These are phyloP conservation scores for Russula sp. DNA, from an alignment of 768 basidiomycete genomes.

Conservation along the genomic window DNA sequence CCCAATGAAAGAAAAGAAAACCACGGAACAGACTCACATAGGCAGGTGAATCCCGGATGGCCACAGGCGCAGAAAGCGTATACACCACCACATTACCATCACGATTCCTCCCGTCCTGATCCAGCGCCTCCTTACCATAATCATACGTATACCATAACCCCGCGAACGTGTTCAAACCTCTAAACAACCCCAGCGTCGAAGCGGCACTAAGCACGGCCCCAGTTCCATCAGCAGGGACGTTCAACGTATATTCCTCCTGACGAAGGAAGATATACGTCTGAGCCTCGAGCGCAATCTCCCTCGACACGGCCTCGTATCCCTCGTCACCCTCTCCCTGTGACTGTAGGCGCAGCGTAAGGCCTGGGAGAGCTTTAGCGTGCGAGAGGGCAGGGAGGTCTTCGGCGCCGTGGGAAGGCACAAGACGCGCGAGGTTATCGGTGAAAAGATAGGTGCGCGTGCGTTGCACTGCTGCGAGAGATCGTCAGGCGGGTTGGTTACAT, in stretches of 20 bases:
- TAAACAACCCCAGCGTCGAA: constrained; percentile 48
- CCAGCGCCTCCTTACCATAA: neutral
- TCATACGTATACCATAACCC: constrained; percentile 48
- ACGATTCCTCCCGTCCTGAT: neutral
- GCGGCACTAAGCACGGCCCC: constrained; percentile 43
- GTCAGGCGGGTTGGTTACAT: constrained; percentile 45
- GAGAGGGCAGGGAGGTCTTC: constrained; percentile 42
- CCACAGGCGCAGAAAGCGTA: constrained; percentile 41
- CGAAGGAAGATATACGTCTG: constrained; percentile 38
- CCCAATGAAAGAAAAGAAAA: neutral
- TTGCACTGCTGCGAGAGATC: constrained; percentile 59
- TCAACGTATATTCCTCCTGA: constrained; percentile 47
- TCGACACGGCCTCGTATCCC: no score
- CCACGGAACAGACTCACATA: constrained; percentile 38
- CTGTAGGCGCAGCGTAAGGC: constrained; percentile 46
- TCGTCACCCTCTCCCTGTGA: neutral
- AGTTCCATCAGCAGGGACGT: constrained; percentile 40
- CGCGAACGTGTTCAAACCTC: constrained; percentile 55
- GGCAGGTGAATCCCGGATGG: constrained; percentile 47
- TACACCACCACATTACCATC: constrained; percentile 35
- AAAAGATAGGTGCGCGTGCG: constrained; percentile 42
- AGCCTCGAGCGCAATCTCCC: constrained; percentile 39
- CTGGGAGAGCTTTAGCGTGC: constrained; percentile 43
- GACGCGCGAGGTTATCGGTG: constrained; percentile 56
- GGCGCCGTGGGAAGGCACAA: constrained; percentile 58